These are phyloP conservation scores for Xylariaceae sp. DNA, from an alignment of 2,329 filamentous ascomycete genomes.

Conservation along the genomic window DNA sequence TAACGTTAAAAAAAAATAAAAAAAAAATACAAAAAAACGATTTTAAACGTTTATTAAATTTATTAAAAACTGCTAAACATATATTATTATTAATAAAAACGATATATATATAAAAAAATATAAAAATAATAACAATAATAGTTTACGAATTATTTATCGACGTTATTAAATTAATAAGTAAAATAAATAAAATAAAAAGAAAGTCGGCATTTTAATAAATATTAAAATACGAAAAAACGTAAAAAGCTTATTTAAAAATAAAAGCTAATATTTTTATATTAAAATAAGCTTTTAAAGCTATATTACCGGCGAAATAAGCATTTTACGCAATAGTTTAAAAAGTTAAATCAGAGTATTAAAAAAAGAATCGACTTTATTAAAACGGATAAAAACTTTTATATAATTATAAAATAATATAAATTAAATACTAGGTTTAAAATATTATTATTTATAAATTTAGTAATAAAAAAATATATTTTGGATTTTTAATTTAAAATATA, in stretches of 20 bases:
- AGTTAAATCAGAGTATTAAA: slow-evolving; percentile 5
- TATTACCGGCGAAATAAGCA: too few species aligned
- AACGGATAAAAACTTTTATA: neutral
- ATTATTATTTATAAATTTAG: neutral
- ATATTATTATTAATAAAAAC: too few species aligned
- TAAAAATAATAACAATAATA: too few species aligned
- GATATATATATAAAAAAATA: too few species aligned
- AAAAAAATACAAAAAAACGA: too few species aligned
- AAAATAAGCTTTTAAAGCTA: slow-evolving; percentile 1
- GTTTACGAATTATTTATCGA: too few species aligned
- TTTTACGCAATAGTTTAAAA: slow-evolving; percentile 1
- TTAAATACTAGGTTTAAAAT: neutral
- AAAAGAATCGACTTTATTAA: slow-evolving; percentile 5
- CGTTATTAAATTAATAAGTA: too few species aligned
- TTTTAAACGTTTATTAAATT: too few species aligned
- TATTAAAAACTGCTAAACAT: too few species aligned
- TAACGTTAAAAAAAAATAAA: too few species aligned
- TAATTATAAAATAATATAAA: neutral
- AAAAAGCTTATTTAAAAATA: slow-evolving; percentile 6
- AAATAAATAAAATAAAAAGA: too few species aligned
- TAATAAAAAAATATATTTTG: neutral
- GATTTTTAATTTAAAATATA: slow-evolving; percentile 1
- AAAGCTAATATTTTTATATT: neutral
- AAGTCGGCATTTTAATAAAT: too few species aligned
- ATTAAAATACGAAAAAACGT: slow-evolving; percentile 1